These are phyloP conservation scores for Ustulina deusta DNA, from an alignment of 2,329 filamentous ascomycete genomes.

Conservation along the genomic window DNA sequence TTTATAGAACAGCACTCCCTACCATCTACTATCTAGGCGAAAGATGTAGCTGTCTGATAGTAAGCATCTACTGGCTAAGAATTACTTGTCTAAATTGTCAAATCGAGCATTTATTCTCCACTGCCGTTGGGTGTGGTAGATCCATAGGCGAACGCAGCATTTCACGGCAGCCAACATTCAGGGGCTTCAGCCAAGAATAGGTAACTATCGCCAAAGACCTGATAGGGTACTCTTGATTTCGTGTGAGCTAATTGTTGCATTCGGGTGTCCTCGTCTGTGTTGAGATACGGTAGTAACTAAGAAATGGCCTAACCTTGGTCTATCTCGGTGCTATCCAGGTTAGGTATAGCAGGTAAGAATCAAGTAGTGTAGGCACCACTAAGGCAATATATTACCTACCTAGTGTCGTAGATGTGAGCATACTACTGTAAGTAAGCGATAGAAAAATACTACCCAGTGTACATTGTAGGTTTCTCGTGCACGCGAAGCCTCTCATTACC, in stretches of 20 bases:
- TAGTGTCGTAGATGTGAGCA: too few relatives aligned
- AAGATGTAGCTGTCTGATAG: neutral
- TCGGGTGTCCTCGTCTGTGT: slow-evolving; percentile 14
- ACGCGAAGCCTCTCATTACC: neutral
- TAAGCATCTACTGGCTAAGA: slow-evolving; percentile 9
- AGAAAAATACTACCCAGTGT: too few relatives aligned
- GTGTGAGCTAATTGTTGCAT: slow-evolving; percentile 39
- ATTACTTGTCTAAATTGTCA: neutral
- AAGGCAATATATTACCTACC: too few relatives aligned
- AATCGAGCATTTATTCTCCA: neutral
- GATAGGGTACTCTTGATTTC: slow-evolving; percentile 40
- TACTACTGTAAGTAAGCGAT: too few relatives aligned
- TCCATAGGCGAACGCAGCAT: slow-evolving; percentile 8
- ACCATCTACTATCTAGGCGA: neutral
- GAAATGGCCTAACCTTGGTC: neutral
- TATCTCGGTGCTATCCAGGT: too few relatives aligned
- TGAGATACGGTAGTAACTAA: too few relatives aligned
- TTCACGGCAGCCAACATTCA: neutral
- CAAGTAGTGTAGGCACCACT: neutral
- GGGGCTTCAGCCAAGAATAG: slow-evolving; percentile 22
- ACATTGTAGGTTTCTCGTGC: too few relatives aligned
- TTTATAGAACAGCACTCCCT: neutral
- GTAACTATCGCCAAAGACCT: slow-evolving; percentile 27
- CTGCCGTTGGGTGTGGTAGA: neutral
- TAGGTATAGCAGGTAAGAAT: too few relatives aligned